phyloP scores from a whole-genome alignment of 139 green algal genomes.

The Chlorella sp. region DNA sequence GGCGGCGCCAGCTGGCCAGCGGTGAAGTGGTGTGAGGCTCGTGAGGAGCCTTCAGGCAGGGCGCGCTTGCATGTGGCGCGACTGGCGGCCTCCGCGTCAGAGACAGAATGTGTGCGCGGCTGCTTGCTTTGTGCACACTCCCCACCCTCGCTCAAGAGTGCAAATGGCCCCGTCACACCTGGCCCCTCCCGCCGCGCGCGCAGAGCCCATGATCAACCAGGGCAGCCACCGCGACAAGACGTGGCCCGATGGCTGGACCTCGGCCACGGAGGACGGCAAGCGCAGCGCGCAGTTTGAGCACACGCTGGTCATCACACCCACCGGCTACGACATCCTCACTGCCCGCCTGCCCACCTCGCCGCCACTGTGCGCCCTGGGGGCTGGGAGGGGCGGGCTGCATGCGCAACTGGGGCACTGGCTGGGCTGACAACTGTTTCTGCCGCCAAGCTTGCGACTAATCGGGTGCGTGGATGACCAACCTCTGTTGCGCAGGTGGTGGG shows the following conservation, averaged over 20 bases:
- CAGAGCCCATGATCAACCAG: conserved; percentile 94
- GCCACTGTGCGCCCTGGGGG: conserved; percentile 71
- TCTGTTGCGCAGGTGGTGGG: not conserved
- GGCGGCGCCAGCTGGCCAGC: not conserved
- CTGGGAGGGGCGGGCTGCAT: conserved; percentile 36
- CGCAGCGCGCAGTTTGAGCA: conserved; percentile 97
- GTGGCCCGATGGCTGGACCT: conserved; percentile 98
- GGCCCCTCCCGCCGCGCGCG: not conserved
- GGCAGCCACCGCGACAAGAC: conserved; percentile 78
- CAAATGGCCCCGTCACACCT: not conserved
- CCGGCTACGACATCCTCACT: conserved; percentile 85
- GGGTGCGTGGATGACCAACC: too few species aligned
- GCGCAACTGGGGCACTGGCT: too few species aligned
- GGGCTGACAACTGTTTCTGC: too few species aligned
- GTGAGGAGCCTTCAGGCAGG: too few species aligned
- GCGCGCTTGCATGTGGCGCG: too few species aligned
- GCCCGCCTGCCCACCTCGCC: conserved; percentile 75
- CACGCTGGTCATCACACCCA: conserved; percentile 85
- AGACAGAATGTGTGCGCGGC: too few species aligned
- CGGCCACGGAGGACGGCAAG: conserved; percentile 88
- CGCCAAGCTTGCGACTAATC: too few species aligned
- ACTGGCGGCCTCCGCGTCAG: too few species aligned
- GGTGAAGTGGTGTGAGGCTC: too few species aligned
- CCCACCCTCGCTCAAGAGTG: too few species aligned
- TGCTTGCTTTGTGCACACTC: too few species aligned